These are phyloP conservation scores for Coemansia brasiliensis DNA, from an alignment of 192 early-diverging fungal species.

Conservation along the genomic window DNA sequence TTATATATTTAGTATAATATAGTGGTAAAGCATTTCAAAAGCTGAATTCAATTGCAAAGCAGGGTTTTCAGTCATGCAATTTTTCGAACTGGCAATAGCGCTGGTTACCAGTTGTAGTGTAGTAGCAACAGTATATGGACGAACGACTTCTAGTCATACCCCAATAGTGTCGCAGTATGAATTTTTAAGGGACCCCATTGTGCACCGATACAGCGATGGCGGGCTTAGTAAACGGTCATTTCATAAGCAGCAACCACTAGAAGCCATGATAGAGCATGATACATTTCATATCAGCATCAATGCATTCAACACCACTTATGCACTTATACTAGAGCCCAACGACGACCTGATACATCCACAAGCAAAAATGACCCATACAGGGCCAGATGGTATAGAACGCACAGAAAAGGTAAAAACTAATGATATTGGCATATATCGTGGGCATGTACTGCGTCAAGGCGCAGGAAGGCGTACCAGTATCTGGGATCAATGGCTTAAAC, in stretches of 20 bases:
- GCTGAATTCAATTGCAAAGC: too few relatives aligned
- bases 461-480: constrained; percentile 11
- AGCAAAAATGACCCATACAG: constrained; percentile 38
- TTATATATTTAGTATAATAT: too few relatives aligned
- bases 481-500: constrained; percentile 28
- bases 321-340: constrained; percentile 68
- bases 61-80: background rate
- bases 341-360: constrained; percentile 67
- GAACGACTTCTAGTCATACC: constrained; percentile 28
- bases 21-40: too few relatives aligned
- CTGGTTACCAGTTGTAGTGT: background rate
- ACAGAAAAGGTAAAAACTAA: constrained; percentile 19
- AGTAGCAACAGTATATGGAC: constrained; percentile 3
- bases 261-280: constrained; percentile 52
- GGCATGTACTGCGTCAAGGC: constrained; percentile 51
- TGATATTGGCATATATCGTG: constrained; percentile 60
- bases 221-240: constrained; percentile 31
- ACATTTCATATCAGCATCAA: constrained; percentile 58
- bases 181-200: constrained; percentile 43
- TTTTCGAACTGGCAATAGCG: too few relatives aligned
- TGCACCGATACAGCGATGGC: constrained; percentile 27
- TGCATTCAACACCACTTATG: constrained; percentile 67
- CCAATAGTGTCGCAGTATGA: constrained; percentile 44
- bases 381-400: constrained; percentile 11
- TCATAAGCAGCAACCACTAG: constrained; percentile 20